Conservation (phyloP, 805 yeast species). For the Yarrowia osloensis region DNA sequence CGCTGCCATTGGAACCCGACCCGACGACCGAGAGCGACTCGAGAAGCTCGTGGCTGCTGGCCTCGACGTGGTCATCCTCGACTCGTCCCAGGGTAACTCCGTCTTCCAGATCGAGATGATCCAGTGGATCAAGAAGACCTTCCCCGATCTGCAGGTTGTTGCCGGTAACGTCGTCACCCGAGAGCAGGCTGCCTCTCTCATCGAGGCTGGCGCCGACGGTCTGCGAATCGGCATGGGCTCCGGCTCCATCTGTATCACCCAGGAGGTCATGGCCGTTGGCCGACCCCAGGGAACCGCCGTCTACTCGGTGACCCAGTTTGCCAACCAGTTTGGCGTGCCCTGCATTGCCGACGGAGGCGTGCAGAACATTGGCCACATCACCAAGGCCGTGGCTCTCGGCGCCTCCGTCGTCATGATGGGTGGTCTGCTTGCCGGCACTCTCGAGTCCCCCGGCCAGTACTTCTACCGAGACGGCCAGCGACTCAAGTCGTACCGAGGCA, state of each 20-base stretch:
- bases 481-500: constrained; percentile 96
- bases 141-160: constrained; percentile 81
- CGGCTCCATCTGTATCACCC: constrained; percentile 98
- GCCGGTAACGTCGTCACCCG: constrained; percentile 99
- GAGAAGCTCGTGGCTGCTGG: constrained; percentile 88
- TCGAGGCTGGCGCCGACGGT: constrained; percentile 96
- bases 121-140: constrained; percentile 80
- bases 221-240: constrained; percentile 99
- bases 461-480: constrained; percentile 98
- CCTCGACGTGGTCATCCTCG: constrained; percentile 91
- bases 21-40: constrained; percentile 84
- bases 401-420: constrained; percentile 99
- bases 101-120: constrained; percentile 92
- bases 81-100: constrained; percentile 98
- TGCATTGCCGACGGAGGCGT: constrained; percentile 99
- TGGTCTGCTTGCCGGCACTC: constrained; percentile 96
- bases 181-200: constrained; percentile 96
- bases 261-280: constrained; percentile 99
- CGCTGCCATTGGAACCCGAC: constrained; percentile 96
- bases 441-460: constrained; percentile 98
- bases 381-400: constrained; percentile 95
- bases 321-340: constrained; percentile 95
- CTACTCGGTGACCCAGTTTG: constrained; percentile 88
- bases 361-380: constrained; percentile 96
- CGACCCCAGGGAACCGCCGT: constrained; percentile 99